phyloP scores from a whole-genome alignment of 1,284 basidiomycete genomes.

The Paramarasmius palmivorus region DNA sequence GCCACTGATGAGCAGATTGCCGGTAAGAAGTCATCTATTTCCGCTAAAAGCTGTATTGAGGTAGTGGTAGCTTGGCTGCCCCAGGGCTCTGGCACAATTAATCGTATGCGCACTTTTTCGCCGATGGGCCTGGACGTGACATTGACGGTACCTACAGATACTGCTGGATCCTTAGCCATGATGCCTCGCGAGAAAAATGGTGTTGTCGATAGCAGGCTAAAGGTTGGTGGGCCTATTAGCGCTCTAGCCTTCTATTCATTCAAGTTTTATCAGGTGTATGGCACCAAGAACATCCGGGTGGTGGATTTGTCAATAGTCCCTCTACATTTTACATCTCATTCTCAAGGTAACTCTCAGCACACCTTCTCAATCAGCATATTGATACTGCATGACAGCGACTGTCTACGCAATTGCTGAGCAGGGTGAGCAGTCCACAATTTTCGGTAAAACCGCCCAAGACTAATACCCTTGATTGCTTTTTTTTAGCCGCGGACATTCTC shows the following conservation, averaged over 20 bases:
- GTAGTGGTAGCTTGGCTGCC: too few relatives aligned
- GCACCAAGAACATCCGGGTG: conserved; percentile 45
- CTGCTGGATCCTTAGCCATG: conserved; percentile 53
- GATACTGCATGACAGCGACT: not conserved
- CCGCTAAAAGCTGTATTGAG: not conserved
- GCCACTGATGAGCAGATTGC: too few relatives aligned
- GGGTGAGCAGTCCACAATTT: not conserved
- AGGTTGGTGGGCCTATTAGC: conserved; percentile 40
- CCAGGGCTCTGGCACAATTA: too few relatives aligned
- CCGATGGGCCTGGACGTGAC: not conserved
- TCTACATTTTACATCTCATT: conserved; percentile 34
- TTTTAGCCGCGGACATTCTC: too few relatives aligned
- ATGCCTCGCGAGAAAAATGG: conserved; percentile 58
- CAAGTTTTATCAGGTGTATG: conserved; percentile 33
- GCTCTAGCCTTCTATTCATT: not conserved
- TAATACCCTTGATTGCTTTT: too few relatives aligned
- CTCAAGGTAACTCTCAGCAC: conserved; percentile 24
- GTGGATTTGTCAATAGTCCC: conserved; percentile 42
- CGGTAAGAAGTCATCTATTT: too few relatives aligned
- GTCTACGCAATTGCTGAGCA: not conserved
- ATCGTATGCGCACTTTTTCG: conserved; percentile 23
- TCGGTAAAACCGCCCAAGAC: too few relatives aligned
- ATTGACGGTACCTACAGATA: conserved; percentile 26
- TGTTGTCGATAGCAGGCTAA: conserved; percentile 38
- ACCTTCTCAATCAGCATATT: too few relatives aligned